A percentile compares a stretch with the other conserved stretches of the same genome.
Conservation (phyloP, 2,329 filamentous ascomycete genomes). For the Diaporthe batatas region DNA sequence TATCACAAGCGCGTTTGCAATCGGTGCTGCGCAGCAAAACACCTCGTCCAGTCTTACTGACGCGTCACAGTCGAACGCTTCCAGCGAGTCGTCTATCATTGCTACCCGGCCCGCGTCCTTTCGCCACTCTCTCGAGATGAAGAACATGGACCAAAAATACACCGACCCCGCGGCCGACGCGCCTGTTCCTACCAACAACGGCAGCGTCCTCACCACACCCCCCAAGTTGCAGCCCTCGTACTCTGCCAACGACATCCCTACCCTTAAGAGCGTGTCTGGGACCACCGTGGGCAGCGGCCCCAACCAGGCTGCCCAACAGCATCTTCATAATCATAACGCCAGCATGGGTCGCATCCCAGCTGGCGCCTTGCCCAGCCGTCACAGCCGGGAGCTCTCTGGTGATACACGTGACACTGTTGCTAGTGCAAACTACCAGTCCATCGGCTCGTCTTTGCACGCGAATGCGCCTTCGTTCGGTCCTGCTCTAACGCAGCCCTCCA, state of each 20-base stretch:
- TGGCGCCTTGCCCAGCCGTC: slow-evolving; percentile 74
- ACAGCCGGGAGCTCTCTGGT: slow-evolving; percentile 78
- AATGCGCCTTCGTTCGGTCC: slow-evolving; percentile 85
- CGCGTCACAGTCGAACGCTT: slow-evolving; percentile 51
- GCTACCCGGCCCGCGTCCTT: slow-evolving; percentile 62
- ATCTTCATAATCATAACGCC: slow-evolving; percentile 83
- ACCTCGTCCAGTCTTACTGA: slow-evolving; percentile 53
- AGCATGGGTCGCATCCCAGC: slow-evolving; percentile 84
- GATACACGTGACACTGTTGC: slow-evolving; percentile 55
- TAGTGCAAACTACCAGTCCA: slow-evolving; percentile 66
- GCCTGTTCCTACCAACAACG: slow-evolving; percentile 60
- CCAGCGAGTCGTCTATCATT: slow-evolving; percentile 61
- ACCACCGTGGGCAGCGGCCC: slow-evolving; percentile 64
- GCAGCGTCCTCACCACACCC: slow-evolving; percentile 67
- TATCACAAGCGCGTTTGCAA: slow-evolving; percentile 68
- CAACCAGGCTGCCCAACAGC: slow-evolving; percentile 72
- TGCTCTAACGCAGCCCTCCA: slow-evolving; percentile 56
- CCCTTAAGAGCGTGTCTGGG: slow-evolving; percentile 77
- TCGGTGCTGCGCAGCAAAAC: slow-evolving; percentile 56
- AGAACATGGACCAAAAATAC: slow-evolving; percentile 59
- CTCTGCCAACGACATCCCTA: slow-evolving; percentile 90
- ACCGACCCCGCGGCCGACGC: slow-evolving; percentile 60
- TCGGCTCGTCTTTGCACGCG: slow-evolving; percentile 82
- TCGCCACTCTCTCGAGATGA: slow-evolving; percentile 71
- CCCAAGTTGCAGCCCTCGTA: slow-evolving; percentile 88